Evolutionary conservation across 768 basidiomycete genomes (phyloP).

Genomic region (Agaricus blazei): DNA sequence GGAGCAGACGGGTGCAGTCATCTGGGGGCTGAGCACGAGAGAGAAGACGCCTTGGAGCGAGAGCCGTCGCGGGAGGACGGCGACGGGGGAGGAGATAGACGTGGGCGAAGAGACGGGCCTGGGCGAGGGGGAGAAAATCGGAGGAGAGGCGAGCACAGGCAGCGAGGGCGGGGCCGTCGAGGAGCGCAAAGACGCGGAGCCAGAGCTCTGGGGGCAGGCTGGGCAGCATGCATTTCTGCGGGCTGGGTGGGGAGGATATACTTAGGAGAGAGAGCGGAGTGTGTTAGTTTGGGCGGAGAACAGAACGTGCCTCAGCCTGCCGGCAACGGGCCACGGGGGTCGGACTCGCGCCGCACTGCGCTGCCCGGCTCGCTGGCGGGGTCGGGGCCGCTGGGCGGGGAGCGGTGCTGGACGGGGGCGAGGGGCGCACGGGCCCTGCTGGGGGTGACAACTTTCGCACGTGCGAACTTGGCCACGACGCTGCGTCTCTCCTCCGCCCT

Average conservation of each 20-base stretch:
- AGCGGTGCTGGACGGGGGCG: background rate
- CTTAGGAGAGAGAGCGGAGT: slow-evolving; percentile 7
- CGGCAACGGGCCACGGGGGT: background rate
- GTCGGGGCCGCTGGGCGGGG: background rate
- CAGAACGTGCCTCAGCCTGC: background rate
- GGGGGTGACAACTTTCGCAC: background rate
- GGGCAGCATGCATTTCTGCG: background rate
- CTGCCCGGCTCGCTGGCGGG: background rate
- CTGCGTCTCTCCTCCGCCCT: background rate
- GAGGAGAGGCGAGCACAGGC: slow-evolving; percentile 5
- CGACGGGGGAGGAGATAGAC: slow-evolving; percentile 2
- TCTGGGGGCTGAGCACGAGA: background rate
- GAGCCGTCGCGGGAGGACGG: slow-evolving; percentile 1
- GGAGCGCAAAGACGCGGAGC: background rate
- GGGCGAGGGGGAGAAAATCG: background rate
- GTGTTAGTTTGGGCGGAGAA: slow-evolving; percentile 10
- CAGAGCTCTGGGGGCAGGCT: background rate
- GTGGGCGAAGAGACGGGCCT: slow-evolving; percentile 1
- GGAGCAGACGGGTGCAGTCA: background rate
- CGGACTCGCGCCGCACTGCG: background rate
- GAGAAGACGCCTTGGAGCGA: background rate
- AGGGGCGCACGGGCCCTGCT: slow-evolving; percentile 4
- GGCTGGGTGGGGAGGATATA: background rate
- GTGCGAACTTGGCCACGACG: slow-evolving; percentile 8
- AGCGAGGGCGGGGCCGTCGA: background rate